These are phyloP conservation scores for Albophoma yamanashiensis DNA, from an alignment of 2,329 filamentous ascomycete genomes.

Conservation along the genomic window DNA sequence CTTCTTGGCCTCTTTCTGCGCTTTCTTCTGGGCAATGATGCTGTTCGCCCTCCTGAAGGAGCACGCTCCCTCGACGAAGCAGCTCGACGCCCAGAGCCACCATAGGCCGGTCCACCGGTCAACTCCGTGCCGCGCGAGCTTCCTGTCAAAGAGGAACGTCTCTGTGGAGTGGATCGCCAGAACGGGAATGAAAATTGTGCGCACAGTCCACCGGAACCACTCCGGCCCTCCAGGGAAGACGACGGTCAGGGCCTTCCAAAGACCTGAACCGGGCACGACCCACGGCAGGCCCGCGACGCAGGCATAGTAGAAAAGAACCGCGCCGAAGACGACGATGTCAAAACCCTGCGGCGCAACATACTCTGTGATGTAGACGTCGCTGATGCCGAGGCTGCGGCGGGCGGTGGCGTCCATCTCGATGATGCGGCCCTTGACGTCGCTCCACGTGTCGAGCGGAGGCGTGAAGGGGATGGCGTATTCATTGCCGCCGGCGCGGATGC, in stretches of 20 bases:
- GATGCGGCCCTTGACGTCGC: slow-evolving; percentile 58
- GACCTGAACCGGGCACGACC: slow-evolving; percentile 39
- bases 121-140: slow-evolving; percentile 37
- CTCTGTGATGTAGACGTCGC: slow-evolving; percentile 29
- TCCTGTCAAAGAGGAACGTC: slow-evolving; percentile 38
- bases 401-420: slow-evolving; percentile 57
- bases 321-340: slow-evolving; percentile 42
- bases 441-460: slow-evolving; percentile 55
- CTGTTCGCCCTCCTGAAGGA: not conserved
- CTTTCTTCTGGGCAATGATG: slow-evolving; percentile 30
- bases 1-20: slow-evolving; percentile 28
- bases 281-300: slow-evolving; percentile 35
- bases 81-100: slow-evolving; percentile 41
- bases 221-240: slow-evolving; percentile 46
- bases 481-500: slow-evolving; percentile 40
- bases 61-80: slow-evolving; percentile 42
- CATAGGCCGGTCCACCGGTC: slow-evolving; percentile 34
- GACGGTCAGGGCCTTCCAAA: slow-evolving; percentile 38
- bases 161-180: slow-evolving; percentile 57
- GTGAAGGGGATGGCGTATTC: slow-evolving; percentile 48
- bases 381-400: slow-evolving; percentile 47
- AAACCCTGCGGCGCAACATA: slow-evolving; percentile 30
- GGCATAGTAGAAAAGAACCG: slow-evolving; percentile 43
- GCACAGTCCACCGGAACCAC: slow-evolving; percentile 49
- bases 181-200: slow-evolving; percentile 46